These are phyloP conservation scores for Murraya paniculata DNA, from an alignment of 345 rosid genomes.

Conservation along the genomic window DNA sequence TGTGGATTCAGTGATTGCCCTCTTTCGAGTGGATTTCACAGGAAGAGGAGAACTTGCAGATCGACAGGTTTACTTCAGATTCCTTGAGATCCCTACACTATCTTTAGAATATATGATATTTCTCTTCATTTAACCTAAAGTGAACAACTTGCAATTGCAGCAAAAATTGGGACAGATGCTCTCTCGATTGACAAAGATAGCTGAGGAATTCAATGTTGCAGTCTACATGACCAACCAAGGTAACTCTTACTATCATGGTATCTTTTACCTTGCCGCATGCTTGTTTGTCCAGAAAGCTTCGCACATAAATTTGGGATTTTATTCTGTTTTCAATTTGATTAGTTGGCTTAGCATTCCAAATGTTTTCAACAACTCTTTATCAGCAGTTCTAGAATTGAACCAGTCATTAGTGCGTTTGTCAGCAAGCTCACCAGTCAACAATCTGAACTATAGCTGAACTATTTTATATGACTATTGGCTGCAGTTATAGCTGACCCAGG, in stretches of 20 bases:
- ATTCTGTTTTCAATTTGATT: neutral
- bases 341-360: neutral
- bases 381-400: neutral
- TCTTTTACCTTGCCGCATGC: neutral
- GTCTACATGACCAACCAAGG: conserved; percentile 96
- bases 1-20: conserved; percentile 81
- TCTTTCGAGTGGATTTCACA: conserved; percentile 81
- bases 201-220: conserved; percentile 92
- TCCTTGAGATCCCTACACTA: neutral
- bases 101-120: neutral
- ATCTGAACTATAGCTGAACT: neutral
- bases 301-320: neutral
- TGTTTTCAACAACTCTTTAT: neutral
- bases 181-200: conserved; percentile 70
- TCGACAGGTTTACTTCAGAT: conserved; percentile 52
- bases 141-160: conserved; percentile 36
- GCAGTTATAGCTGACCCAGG: conserved; percentile 88
- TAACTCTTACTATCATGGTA: conserved; percentile 10
- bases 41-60: conserved; percentile 95
- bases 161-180: conserved; percentile 97
- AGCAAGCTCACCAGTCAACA: neutral
- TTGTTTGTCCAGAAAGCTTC: neutral
- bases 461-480: conserved; percentile 18
- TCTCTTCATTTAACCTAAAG: conserved; percentile 12
- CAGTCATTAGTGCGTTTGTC: neutral